These are phyloP conservation scores for Fusarium sp. DNA, from an alignment of 2,329 filamentous ascomycete species.

Conservation along the genomic window DNA sequence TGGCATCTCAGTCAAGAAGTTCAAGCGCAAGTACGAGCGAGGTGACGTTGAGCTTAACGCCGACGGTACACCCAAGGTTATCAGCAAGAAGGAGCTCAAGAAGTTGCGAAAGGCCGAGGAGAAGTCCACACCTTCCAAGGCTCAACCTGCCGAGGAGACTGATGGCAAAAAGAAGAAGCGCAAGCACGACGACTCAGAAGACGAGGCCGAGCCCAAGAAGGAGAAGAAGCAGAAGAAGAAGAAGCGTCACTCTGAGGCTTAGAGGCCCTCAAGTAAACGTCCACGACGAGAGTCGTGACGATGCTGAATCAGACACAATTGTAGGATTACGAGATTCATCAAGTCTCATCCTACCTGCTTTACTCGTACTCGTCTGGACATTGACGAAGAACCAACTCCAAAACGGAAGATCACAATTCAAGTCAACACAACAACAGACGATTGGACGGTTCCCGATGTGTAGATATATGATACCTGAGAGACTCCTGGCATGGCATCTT, in stretches of 20 bases:
- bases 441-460: constrained; percentile 47
- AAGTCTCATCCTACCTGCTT: constrained; percentile 38
- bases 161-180: constrained; percentile 71
- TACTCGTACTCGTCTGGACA: constrained; percentile 48
- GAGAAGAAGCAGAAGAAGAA: constrained; percentile 68
- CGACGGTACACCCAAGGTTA: constrained; percentile 74
- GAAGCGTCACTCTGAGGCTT: constrained; percentile 57
- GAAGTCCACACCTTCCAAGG: constrained; percentile 56
- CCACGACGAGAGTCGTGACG: constrained; percentile 28
- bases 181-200: constrained; percentile 75
- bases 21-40: constrained; percentile 81
- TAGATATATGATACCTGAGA: constrained; percentile 54
- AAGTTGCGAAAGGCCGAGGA: constrained; percentile 75
- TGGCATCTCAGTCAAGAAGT: constrained; percentile 79
- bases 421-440: constrained; percentile 36
- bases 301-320: constrained; percentile 40
- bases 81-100: constrained; percentile 83
- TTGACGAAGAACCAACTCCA: constrained; percentile 41
- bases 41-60: constrained; percentile 77
- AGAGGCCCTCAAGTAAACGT: constrained; percentile 39
- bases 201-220: constrained; percentile 72
- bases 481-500: constrained; percentile 48
- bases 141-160: constrained; percentile 57
- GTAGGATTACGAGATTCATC: constrained; percentile 26
- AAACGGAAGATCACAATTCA: constrained; percentile 36